phyloP scores from a whole-genome alignment of 306 rosid genomes.

The Sechiopsis laciniata region DNA sequence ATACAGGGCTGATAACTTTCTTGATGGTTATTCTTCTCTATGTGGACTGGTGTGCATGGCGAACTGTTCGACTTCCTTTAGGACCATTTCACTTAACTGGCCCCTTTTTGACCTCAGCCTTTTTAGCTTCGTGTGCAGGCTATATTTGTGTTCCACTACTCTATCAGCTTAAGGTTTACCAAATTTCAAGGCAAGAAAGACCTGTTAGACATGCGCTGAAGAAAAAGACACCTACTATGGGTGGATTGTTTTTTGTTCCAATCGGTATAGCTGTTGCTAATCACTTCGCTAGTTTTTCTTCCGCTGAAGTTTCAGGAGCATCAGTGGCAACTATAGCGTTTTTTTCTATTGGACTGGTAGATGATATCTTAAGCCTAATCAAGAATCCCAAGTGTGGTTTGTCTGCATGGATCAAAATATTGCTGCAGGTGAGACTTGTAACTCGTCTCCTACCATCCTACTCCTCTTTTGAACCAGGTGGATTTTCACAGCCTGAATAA shows the following conservation, averaged over 20 bases:
- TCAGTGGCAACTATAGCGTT: slow-evolving; percentile 68
- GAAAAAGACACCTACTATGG: slow-evolving; percentile 73
- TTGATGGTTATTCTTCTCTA: slow-evolving; percentile 52
- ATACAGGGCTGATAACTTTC: slow-evolving; percentile 49
- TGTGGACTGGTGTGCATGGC: slow-evolving; percentile 93
- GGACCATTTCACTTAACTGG: slow-evolving; percentile 68
- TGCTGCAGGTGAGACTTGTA: slow-evolving; percentile 54
- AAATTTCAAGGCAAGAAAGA: slow-evolving; percentile 50
- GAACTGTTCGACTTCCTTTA: slow-evolving; percentile 76
- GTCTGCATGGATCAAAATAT: slow-evolving; percentile 43
- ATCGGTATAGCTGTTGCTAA: slow-evolving; percentile 66
- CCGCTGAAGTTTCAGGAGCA: slow-evolving; percentile 64
- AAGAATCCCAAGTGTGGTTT: slow-evolving; percentile 55
- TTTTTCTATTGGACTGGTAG: slow-evolving; percentile 75
- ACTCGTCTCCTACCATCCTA: neutral
- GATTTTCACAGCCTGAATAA: neutral
- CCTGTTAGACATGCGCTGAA: slow-evolving; percentile 42
- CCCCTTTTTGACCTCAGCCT: slow-evolving; percentile 69
- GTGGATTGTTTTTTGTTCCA: slow-evolving; percentile 83
- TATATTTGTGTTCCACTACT: slow-evolving; percentile 76
- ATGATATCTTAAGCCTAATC: slow-evolving; percentile 55
- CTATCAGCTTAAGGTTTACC: slow-evolving; percentile 47
- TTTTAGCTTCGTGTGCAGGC: slow-evolving; percentile 67
- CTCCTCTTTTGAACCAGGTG: slow-evolving; percentile 23
- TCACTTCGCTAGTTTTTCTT: slow-evolving; percentile 49